Conservation (phyloP, 1,139 yeast species). For the Candida frijolesensis region DNA sequence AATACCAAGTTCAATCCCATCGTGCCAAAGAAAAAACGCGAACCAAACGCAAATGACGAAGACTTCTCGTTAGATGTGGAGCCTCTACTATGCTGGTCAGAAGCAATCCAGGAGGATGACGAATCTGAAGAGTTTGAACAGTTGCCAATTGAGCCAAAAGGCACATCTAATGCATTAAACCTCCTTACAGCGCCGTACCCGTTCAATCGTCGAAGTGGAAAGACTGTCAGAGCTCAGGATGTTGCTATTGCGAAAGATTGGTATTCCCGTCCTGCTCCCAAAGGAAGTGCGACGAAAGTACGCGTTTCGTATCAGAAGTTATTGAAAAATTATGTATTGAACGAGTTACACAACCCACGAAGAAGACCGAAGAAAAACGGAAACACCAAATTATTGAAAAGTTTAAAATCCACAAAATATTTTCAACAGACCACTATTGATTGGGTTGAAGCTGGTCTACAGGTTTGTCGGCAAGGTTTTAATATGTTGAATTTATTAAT, state of each 20-base stretch:
- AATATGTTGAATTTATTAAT: conserved; percentile 89
- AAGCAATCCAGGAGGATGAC: conserved; percentile 28
- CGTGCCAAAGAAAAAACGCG: conserved; percentile 26
- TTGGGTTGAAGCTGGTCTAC: conserved; percentile 98
- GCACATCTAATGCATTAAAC: conserved; percentile 60
- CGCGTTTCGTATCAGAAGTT: conserved; percentile 87
- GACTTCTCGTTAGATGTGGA: conserved; percentile 37
- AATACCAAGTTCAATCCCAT: conserved; percentile 61
- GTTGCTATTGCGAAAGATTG: conserved; percentile 81
- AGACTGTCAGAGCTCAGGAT: conserved; percentile 82
- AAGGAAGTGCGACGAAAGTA: conserved; percentile 68
- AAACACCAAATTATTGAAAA: conserved; percentile 63
- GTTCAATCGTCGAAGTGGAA: conserved; percentile 73
- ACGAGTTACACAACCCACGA: conserved; percentile 58
- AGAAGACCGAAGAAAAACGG: conserved; percentile 35
- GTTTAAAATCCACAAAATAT: conserved; percentile 76
- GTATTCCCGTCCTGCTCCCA: conserved; percentile 72
- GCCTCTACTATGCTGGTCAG: conserved; percentile 39
- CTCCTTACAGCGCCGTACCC: conserved; percentile 86
- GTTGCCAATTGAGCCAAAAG: conserved; percentile 33
- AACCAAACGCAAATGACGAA: conserved; percentile 21
- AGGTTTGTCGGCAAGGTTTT: conserved; percentile 89
- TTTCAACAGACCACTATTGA: conserved; percentile 92
- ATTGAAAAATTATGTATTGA: conserved; percentile 71
- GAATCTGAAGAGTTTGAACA: conserved; percentile 22